phyloP scores from a whole-genome alignment of 176 grass and related monocot species.

The Triticum monococcum region DNA sequence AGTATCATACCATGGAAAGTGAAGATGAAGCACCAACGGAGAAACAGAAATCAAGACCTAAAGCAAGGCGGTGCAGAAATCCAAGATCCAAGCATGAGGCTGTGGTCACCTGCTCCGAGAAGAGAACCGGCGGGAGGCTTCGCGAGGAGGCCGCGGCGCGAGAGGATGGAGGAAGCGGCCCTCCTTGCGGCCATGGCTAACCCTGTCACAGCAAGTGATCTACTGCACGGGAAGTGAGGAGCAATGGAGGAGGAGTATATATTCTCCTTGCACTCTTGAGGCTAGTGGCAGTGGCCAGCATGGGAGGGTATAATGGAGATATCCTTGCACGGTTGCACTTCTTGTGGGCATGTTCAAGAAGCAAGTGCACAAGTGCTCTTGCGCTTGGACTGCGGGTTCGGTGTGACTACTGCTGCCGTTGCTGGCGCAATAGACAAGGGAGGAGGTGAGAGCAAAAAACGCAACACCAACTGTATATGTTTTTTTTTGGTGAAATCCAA shows the following conservation, averaged over 20 bases:
- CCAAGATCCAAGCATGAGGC: background rate
- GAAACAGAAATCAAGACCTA: background rate
- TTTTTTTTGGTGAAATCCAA: too few relatives aligned
- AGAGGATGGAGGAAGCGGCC: conserved; percentile 54
- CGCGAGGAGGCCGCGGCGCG: background rate
- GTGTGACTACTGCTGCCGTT: background rate
- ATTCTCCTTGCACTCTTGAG: background rate
- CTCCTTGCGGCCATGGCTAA: conserved; percentile 58
- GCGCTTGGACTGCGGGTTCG: background rate
- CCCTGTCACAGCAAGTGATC: background rate
- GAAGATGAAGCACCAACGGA: background rate
- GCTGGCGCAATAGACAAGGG: background rate
- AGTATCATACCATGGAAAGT: background rate
- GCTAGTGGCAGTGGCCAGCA: background rate
- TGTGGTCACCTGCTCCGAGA: conserved; percentile 40
- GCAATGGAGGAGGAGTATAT: background rate
- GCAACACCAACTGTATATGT: too few relatives aligned
- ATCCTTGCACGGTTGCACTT: background rate
- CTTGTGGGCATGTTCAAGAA: conserved; percentile 6
- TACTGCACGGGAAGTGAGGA: background rate
- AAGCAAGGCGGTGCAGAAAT: background rate
- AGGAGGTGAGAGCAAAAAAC: background rate
- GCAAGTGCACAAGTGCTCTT: background rate
- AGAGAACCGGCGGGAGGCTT: background rate
- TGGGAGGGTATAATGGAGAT: background rate